A percentile compares a stretch with the other conserved stretches of the same genome.
Evolutionary conservation across 129 eudicot species (phyloP).

Genomic region (Pulicaria dysenterica): DNA sequence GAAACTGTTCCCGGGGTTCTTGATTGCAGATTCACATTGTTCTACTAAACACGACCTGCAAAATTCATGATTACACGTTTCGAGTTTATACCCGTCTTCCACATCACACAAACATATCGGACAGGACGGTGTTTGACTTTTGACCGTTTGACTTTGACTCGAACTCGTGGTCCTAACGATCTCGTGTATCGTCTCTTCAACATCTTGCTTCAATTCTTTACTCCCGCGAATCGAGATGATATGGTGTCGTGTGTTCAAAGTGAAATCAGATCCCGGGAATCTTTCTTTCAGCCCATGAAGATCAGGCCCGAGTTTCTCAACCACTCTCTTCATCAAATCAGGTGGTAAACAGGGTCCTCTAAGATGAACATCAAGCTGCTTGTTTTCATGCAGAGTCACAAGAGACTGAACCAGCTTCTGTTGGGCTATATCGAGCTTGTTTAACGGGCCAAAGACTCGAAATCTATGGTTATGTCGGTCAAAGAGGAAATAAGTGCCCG

Average conservation of each 20-base stretch:
- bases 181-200: conserved; percentile 62
- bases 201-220: conserved; percentile 65
- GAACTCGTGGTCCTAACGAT: conserved; percentile 46
- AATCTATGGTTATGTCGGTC: conserved; percentile 54
- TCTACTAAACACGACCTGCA: conserved; percentile 76
- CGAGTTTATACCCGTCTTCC: conserved; percentile 67
- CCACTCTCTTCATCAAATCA: conserved; percentile 85
- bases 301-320: conserved; percentile 70
- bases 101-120: conserved; percentile 91
- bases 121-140: conserved; percentile 43
- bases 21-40: conserved; percentile 88
- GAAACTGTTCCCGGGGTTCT: conserved; percentile 57
- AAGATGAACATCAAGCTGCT: conserved; percentile 72
- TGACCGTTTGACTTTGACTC: conserved; percentile 19
- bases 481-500: conserved; percentile 60
- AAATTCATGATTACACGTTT: conserved; percentile 66
- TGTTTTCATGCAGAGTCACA: conserved; percentile 60
- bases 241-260: conserved; percentile 67
- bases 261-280: conserved; percentile 68
- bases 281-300: conserved; percentile 65
- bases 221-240: conserved; percentile 60
- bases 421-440: conserved; percentile 54
- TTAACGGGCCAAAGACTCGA: conserved; percentile 61
- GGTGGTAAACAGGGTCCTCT: conserved; percentile 65
- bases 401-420: conserved; percentile 56